Evolutionary conservation across 2,329 filamentous ascomycete genomes (phyloP).

Genomic region (Aspergillus ochraceus): DNA sequence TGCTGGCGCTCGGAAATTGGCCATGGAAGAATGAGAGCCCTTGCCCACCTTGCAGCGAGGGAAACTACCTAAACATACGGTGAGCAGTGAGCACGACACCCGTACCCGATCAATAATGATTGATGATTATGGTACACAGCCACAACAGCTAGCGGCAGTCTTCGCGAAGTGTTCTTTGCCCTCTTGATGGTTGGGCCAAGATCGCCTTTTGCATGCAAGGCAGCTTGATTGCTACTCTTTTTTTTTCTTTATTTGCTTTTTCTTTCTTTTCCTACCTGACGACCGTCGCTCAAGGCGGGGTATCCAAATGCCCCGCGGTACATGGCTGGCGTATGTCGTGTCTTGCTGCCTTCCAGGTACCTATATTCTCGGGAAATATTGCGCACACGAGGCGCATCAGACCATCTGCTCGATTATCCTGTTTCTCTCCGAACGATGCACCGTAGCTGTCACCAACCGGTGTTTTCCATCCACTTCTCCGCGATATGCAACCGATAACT

Average conservation of each 20-base stretch:
- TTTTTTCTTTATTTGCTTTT: neutral
- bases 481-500: neutral
- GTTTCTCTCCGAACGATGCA: neutral
- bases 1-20: conserved; percentile 8
- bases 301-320: conserved; percentile 8
- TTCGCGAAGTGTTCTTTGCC: conserved; percentile 9
- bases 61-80: conserved; percentile 18
- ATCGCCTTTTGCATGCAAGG: conserved; percentile 13
- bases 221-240: conserved; percentile 9
- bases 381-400: neutral
- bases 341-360: neutral
- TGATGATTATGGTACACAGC: conserved; percentile 12
- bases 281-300: neutral
- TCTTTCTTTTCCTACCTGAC: neutral
- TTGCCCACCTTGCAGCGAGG: conserved; percentile 20
- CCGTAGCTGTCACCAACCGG: too few species aligned
- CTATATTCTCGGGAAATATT: neutral
- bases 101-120: conserved; percentile 3
- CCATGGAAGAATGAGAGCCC: too few species aligned
- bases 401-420: neutral
- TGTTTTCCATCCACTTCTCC: neutral
- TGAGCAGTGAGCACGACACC: conserved; percentile 15
- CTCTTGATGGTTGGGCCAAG: conserved; percentile 9
- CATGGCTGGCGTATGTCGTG: neutral
- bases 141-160: conserved; percentile 14